These are phyloP conservation scores for Physcomitrium patens DNA, from an alignment of 225 moss, liverwort and hornwort genomes.

Conservation along the genomic window DNA sequence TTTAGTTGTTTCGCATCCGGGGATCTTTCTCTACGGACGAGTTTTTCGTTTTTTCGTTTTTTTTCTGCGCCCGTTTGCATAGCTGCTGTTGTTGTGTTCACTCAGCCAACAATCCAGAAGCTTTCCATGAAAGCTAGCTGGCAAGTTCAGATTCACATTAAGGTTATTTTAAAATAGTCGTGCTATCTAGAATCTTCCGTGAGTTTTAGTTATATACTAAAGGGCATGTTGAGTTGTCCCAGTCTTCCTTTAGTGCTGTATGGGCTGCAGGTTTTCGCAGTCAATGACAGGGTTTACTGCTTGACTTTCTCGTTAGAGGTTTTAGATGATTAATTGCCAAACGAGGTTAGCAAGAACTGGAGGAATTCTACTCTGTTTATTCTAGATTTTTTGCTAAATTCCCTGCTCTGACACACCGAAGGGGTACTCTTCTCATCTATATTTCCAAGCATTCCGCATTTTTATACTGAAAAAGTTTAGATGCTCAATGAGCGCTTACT, in stretches of 20 bases:
- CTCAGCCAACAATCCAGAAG: constrained; percentile 17
- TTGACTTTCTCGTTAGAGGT: neutral
- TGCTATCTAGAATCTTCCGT: neutral
- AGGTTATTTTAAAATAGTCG: neutral
- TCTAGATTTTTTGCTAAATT: neutral
- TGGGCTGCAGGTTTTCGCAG: constrained; percentile 2
- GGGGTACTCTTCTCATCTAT: neutral
- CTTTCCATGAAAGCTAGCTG: neutral
- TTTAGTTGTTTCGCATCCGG: neutral
- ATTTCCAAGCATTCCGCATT: neutral
- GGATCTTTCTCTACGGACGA: neutral
- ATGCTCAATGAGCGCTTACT: constrained; percentile 8
- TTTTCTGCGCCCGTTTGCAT: no score
- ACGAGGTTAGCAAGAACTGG: constrained; percentile 1
- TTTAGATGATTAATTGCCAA: constrained; percentile 8
- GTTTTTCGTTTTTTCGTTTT: neutral
- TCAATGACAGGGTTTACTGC: neutral
- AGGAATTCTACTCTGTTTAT: constrained; percentile 7
- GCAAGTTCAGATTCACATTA: neutral
- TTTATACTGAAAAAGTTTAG: neutral
- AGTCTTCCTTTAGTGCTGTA: neutral
- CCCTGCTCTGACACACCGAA: neutral
- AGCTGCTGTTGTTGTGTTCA: neutral
- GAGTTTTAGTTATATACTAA: neutral
- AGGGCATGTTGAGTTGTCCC: neutral